Conservation (phyloP, 1,139 yeast genomes). For the Diutina mesorugosa region DNA sequence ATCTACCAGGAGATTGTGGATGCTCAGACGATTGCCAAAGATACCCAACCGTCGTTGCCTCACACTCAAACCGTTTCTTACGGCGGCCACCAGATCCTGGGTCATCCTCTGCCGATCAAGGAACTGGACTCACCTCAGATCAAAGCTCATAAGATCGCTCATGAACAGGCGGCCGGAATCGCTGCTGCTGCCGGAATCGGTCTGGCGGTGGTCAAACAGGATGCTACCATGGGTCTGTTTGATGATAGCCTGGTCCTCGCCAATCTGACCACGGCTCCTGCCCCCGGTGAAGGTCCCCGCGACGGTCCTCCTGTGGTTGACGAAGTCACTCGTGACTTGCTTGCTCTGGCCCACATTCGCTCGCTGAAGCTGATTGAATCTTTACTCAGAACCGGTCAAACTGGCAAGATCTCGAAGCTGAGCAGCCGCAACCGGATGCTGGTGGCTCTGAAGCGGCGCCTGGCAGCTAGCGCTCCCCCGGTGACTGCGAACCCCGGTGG, state of each 20-base stretch:
- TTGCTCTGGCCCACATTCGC: not conserved
- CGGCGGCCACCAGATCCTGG: not conserved
- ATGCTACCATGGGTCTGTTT: not conserved
- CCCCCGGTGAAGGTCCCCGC: not conserved
- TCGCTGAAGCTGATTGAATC: conserved; percentile 1
- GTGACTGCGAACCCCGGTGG: conserved; percentile 13
- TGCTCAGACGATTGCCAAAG: conserved; percentile 14
- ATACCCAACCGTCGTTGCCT: not conserved
- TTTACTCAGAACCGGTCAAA: not conserved
- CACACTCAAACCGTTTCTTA: not conserved
- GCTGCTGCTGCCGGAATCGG: conserved; percentile 2
- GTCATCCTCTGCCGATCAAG: conserved; percentile 1
- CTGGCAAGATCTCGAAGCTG: not conserved
- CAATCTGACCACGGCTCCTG: not conserved
- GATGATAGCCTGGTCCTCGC: not conserved
- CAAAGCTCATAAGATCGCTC: not conserved
- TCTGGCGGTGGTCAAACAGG: not conserved
- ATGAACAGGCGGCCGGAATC: not conserved
- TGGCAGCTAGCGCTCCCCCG: not conserved
- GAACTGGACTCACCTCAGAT: not conserved
- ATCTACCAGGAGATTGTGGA: conserved; percentile 33
- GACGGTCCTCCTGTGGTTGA: conserved; percentile 1
- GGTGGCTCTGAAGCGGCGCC: conserved; percentile 1
- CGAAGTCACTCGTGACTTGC: not conserved
- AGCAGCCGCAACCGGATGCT: not conserved